phyloP scores from a whole-genome alignment of 2,329 filamentous ascomycete genomes.

The Ceratocystis alfenasii region DNA sequence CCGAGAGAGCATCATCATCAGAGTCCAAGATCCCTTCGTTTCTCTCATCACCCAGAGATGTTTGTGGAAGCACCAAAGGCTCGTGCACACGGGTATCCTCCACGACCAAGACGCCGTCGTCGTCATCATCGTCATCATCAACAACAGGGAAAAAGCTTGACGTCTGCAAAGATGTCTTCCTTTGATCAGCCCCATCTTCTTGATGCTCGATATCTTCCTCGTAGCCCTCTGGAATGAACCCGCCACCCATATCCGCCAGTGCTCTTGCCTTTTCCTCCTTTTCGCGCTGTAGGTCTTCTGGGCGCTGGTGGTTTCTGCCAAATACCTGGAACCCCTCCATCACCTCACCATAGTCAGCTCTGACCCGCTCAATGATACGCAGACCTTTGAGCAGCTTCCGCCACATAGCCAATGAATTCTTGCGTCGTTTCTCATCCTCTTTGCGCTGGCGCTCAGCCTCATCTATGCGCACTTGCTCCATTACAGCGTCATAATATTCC shows the following conservation, averaged over 20 bases:
- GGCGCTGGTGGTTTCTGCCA: slow-evolving; percentile 17
- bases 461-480: slow-evolving; percentile 68
- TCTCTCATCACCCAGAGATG: not conserved
- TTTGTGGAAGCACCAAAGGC: not conserved
- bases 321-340: slow-evolving; percentile 33
- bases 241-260: slow-evolving; percentile 47
- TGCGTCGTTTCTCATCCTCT: slow-evolving; percentile 72
- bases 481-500: slow-evolving; percentile 61
- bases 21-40: not conserved
- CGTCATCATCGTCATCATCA: slow-evolving; percentile 34
- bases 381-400: slow-evolving; percentile 76
- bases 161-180: slow-evolving; percentile 24
- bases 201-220: slow-evolving; percentile 37
- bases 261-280: slow-evolving; percentile 31
- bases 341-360: slow-evolving; percentile 59
- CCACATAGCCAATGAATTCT: slow-evolving; percentile 64
- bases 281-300: slow-evolving; percentile 22
- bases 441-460: slow-evolving; percentile 63
- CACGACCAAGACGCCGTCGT: slow-evolving; percentile 25
- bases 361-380: slow-evolving; percentile 66
- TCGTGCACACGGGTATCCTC: slow-evolving; percentile 10
- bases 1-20: not conserved
- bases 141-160: slow-evolving; percentile 40
- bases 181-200: slow-evolving; percentile 25
- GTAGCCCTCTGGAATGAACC: slow-evolving; percentile 48